phyloP scores from a whole-genome alignment of 371 early-diverging fungal genomes.

The Syncephalastrum racemosum region DNA sequence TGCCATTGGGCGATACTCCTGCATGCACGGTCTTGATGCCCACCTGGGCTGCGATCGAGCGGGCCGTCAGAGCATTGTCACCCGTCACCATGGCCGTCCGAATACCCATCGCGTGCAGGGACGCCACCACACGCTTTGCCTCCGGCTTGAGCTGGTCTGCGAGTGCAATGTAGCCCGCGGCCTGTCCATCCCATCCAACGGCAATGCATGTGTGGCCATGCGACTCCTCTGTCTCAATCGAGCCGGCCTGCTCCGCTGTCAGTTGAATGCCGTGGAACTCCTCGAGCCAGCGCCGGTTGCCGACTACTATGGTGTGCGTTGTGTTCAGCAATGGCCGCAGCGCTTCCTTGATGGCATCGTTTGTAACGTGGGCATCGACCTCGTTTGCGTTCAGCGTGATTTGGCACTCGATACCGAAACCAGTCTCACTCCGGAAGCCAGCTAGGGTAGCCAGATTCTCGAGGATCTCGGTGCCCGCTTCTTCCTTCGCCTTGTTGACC shows the following conservation, averaged over 20 bases:
- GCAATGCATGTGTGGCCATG: constrained; percentile 82
- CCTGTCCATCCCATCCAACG: constrained; percentile 65
- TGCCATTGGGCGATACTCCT: constrained; percentile 90
- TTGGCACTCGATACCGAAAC: constrained; percentile 74
- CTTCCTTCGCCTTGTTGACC: constrained; percentile 54
- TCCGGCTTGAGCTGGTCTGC: constrained; percentile 87
- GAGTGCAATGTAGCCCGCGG: constrained; percentile 79
- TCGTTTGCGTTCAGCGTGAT: constrained; percentile 26
- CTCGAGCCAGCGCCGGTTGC: constrained; percentile 69
- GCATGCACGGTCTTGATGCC: constrained; percentile 87
- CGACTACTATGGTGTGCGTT: constrained; percentile 60
- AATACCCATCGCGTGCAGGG: constrained; percentile 76
- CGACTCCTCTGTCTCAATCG: constrained; percentile 36
- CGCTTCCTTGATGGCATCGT: neutral
- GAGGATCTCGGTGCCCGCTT: constrained; percentile 34
- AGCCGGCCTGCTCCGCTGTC: constrained; percentile 27
- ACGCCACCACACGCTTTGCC: constrained; percentile 64
- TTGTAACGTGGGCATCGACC: constrained; percentile 6
- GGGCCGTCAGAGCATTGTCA: constrained; percentile 83
- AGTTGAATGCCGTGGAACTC: constrained; percentile 38
- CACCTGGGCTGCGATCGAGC: constrained; percentile 65
- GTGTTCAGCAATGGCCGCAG: neutral
- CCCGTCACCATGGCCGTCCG: constrained; percentile 91
- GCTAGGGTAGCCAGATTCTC: constrained; percentile 41
- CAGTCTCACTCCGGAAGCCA: constrained; percentile 73